Evolutionary conservation across 495 filamentous ascomycete genomes (phyloP), one percentile per base, ranked within the genome.

Genomic region (Pseudomonodictys pantanalensis): DNA sequence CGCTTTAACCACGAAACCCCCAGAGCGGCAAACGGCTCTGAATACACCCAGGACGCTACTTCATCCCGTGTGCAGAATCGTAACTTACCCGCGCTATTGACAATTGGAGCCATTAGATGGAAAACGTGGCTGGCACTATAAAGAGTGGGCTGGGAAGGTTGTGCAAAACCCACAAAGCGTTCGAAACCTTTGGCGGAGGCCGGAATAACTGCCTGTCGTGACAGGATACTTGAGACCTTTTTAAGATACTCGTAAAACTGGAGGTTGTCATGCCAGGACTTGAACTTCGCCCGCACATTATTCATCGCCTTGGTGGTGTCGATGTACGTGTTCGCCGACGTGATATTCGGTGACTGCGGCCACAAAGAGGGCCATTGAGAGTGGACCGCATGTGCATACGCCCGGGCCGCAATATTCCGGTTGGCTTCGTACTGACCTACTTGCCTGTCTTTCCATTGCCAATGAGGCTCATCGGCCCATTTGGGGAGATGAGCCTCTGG

Each of bases 221-320:
- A 7, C 12, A 62, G 15, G 5, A 24, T 12, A 2, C 20, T 65
- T 54, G 8, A 62, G 24, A 52, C 35, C n/a, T 45, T 46, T 15
- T 45, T 17, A 10, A 73, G 52, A 52, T 73, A 70, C 29, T 56
- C 20, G 24, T 46, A 25, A 23, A 76, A 68, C 9, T 46, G 32
- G 30, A n/a, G 24, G 56, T 80, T 80, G 7, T 69, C 57, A 39
- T 69, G 66, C 54, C 76, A 74, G 15, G 48, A 62, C 41, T 68
- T 62, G 49, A 77, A 79, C 33, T 45, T 56, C 0, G 24, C 6
- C 23, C 12, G 10, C 8, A 68, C 56, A 12, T 28, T 29, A 0
- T 3, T 24, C 57, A 74, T 73, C 15, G 61, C 69, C 4, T 11
- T 11, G 23, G 65, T 32, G 1, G 69, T 58, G 20, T 60, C 28